Percentiles rank a stretch among this genome's conserved stretches.
These are phyloP conservation scores for Claviceps purpurea DNA, from an alignment of 2,329 filamentous ascomycete species.

Conservation along the genomic window DNA sequence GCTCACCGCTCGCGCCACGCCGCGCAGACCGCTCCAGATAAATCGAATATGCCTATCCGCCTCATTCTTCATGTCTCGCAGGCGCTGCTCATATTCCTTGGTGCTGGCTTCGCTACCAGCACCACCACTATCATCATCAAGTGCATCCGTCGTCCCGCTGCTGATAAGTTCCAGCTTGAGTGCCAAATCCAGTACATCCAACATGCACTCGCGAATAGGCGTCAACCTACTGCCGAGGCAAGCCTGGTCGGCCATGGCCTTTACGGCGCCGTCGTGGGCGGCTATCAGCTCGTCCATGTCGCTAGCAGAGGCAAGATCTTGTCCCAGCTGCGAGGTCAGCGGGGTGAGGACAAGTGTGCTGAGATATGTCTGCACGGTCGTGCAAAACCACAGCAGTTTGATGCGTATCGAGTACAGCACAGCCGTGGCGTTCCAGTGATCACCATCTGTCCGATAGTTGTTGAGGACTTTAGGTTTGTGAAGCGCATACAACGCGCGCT, in stretches of 20 bases:
- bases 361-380: constrained; percentile 62
- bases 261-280: constrained; percentile 51
- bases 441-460: constrained; percentile 23
- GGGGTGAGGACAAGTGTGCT: constrained; percentile 58
- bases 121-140: constrained; percentile 8
- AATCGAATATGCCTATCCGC: constrained; percentile 57
- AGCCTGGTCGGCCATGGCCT: constrained; percentile 50
- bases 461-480: constrained; percentile 37
- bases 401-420: constrained; percentile 50
- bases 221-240: constrained; percentile 55
- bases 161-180: constrained; percentile 54
- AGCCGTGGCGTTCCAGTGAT: constrained; percentile 28
- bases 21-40: constrained; percentile 57
- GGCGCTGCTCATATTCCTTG: constrained; percentile 33
- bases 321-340: constrained; percentile 41
- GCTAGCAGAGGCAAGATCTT: constrained; percentile 42
- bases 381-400: constrained; percentile 65
- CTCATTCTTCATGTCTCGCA: constrained; percentile 45
- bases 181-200: constrained; percentile 65
- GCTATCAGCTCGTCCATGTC: constrained; percentile 74
- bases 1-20: constrained; percentile 60
- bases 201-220: constrained; percentile 57
- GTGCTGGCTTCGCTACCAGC: constrained; percentile 10
- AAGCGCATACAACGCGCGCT: constrained; percentile 55
- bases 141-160: constrained; percentile 1